Base-by-base conservation (phyloP, 2,329 filamentous ascomycete species). In the Epichloe uncinata region DNA sequence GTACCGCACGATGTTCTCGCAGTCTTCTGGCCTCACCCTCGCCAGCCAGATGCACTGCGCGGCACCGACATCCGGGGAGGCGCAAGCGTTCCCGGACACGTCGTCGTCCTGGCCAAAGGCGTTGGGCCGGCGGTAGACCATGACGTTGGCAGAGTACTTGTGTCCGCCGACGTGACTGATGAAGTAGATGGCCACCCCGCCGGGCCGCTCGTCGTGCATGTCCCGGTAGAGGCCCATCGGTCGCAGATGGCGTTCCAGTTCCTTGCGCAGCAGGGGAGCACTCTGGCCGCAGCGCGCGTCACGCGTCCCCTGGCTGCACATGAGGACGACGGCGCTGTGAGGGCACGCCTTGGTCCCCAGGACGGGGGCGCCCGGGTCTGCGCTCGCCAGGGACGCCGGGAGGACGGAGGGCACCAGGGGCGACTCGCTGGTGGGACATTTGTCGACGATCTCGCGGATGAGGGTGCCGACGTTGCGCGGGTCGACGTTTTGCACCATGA, bases 131-230 rank as follows among this genome's bases (percentile, higher is more conserved):
- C 93, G 78, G 66, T 98, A 97, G 1, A 98, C 74, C 72, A 98
- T 86, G 58, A 97, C 81, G 60, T 98, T 98, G 30, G 93, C 93
- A 44, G 84, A 82, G 69, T 95, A 97, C 71, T 96, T 96, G 72
- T 98, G 93, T 0, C 93, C 93, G 30, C 93, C 93, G 3, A 96
- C 89, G 62, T 98, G 93, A 57, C 82, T 91, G 62, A 97, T 94
- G 63, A 96, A 97, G 69, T 95, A 95, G 56, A 98, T 87, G 0
- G 88, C 91, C 6, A 96, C 91, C 11, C 93, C 93, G 11, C 91
- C 91, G 0, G 90, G 88, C 51, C 93, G 73, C 65, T 89, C 82
- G 64, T 98, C 93, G 62, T 94, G 81, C 44, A 93, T 69, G 63
- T 97, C 91, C 33, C 93, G 82, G 65, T 85, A 90, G 18, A 98